phyloP scores from a whole-genome alignment of 768 basidiomycete species.

The Hirschioporus abietinus region DNA sequence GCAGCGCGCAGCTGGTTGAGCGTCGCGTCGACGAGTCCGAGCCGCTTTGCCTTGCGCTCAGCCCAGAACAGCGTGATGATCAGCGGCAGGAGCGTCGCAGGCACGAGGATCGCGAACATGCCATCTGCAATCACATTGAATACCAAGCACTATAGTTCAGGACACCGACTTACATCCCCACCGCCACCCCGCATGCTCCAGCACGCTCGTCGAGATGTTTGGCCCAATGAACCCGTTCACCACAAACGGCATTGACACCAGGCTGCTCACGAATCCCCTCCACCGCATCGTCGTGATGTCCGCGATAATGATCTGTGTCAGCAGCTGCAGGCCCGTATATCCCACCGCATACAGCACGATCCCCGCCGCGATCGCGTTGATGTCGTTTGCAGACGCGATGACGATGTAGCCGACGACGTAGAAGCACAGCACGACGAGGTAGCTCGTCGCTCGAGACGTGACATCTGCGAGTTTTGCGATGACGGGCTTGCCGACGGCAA shows the following conservation, averaged over 20 bases:
- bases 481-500: no score
- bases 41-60: slow-evolving; percentile 39
- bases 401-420: no score
- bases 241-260: slow-evolving; percentile 48
- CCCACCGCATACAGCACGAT: no score
- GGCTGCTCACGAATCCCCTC: slow-evolving; percentile 45
- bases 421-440: no score
- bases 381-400: no score
- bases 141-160: slow-evolving; percentile 6
- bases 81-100: slow-evolving; percentile 43
- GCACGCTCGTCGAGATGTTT: slow-evolving; percentile 45
- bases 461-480: no score
- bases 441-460: no score
- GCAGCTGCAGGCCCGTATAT: no score
- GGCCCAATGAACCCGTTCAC: slow-evolving; percentile 63
- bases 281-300: slow-evolving; percentile 21
- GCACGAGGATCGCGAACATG: slow-evolving; percentile 55
- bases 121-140: slow-evolving; percentile 30
- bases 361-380: no score
- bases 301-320: no score
- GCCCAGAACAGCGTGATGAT: slow-evolving; percentile 53
- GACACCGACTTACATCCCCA: slow-evolving; percentile 54
- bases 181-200: slow-evolving; percentile 50
- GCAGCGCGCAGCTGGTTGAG: slow-evolving; percentile 8
- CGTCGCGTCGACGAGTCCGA: slow-evolving; percentile 23